Evolutionary conservation across 495 filamentous ascomycete genomes (phyloP).

Genomic region (Aspergillus asperescens): DNA sequence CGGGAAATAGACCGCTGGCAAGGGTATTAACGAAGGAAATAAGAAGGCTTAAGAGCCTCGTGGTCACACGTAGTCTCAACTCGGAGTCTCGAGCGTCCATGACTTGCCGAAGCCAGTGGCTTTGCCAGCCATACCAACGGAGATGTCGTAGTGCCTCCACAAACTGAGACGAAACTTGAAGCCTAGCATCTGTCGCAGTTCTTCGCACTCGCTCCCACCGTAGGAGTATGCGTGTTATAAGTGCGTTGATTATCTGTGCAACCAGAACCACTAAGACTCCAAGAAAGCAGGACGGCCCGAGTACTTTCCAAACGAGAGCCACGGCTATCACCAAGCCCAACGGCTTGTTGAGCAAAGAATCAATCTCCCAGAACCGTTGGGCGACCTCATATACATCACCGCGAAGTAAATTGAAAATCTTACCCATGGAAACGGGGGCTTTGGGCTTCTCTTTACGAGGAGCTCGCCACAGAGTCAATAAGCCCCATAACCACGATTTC

Average conservation of each 20-base stretch:
- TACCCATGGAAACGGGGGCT: constrained; percentile 70
- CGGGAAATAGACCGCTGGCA: constrained; percentile 65
- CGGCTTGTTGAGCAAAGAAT: constrained; percentile 60
- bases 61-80: constrained; percentile 58
- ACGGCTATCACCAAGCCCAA: constrained; percentile 63
- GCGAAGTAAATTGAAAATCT: constrained; percentile 76
- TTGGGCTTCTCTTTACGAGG: constrained; percentile 28
- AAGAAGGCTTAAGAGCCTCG: constrained; percentile 52
- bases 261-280: constrained; percentile 60
- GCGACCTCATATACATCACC: constrained; percentile 78
- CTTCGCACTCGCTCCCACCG: constrained; percentile 60
- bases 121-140: constrained; percentile 84
- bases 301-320: constrained; percentile 63
- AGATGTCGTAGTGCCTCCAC: constrained; percentile 80
- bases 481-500: constrained; percentile 15
- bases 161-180: constrained; percentile 72
- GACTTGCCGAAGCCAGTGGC: constrained; percentile 67
- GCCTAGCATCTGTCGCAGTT: constrained; percentile 61
- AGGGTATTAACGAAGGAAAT: constrained; percentile 60
- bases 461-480: constrained; percentile 18
- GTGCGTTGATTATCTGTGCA: constrained; percentile 59
- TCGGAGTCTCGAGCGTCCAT: constrained; percentile 66
- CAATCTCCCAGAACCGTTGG: constrained; percentile 77
- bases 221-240: constrained; percentile 56
- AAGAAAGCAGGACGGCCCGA: constrained; percentile 73